Conservation (phyloP, 495 filamentous ascomycete genomes). For the Lophium mytilinum region DNA sequence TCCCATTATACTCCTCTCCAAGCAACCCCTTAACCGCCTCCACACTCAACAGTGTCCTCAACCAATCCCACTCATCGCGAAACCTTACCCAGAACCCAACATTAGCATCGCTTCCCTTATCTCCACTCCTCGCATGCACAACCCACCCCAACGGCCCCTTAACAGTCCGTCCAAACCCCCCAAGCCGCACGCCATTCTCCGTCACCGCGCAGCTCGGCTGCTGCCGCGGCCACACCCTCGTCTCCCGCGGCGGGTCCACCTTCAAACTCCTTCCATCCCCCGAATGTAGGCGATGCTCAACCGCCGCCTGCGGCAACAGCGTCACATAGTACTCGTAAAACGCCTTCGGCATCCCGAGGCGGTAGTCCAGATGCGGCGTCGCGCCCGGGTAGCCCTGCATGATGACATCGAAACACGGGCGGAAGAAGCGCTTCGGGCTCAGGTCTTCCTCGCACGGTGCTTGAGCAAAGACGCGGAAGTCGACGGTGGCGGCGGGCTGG, state of each 20-base stretch:
- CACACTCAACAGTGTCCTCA: conserved; percentile 27
- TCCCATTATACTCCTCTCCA: conserved; percentile 21
- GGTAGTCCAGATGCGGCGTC: conserved; percentile 32
- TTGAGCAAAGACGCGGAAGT: conserved; percentile 26
- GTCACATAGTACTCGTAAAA: conserved; percentile 27
- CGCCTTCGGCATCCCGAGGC: conserved; percentile 14
- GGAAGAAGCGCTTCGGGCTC: conserved; percentile 29
- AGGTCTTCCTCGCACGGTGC: conserved; percentile 23
- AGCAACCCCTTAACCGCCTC: conserved; percentile 28
- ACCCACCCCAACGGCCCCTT: conserved; percentile 27
- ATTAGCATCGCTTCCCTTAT: conserved; percentile 34
- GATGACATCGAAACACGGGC: conserved; percentile 35
- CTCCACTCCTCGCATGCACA: conserved; percentile 30
- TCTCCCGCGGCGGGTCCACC: conserved; percentile 15
- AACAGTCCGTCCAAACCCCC: conserved; percentile 20
- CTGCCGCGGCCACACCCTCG: conserved; percentile 8
- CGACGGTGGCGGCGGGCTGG: conserved; percentile 21
- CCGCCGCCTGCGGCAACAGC: conserved; percentile 12
- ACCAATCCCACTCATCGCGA: conserved; percentile 29
- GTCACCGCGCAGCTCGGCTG: conserved; percentile 21
- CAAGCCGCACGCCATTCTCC: conserved; percentile 4
- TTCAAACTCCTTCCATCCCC: conserved; percentile 12
- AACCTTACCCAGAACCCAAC: conserved; percentile 29
- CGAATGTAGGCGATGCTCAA: conserved; percentile 18
- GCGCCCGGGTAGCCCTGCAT: conserved; percentile 36